Evolutionary conservation across 1,284 basidiomycete species (phyloP), one percentile per base, ranked within the genome.

Genomic region (Leccinum huronense): DNA sequence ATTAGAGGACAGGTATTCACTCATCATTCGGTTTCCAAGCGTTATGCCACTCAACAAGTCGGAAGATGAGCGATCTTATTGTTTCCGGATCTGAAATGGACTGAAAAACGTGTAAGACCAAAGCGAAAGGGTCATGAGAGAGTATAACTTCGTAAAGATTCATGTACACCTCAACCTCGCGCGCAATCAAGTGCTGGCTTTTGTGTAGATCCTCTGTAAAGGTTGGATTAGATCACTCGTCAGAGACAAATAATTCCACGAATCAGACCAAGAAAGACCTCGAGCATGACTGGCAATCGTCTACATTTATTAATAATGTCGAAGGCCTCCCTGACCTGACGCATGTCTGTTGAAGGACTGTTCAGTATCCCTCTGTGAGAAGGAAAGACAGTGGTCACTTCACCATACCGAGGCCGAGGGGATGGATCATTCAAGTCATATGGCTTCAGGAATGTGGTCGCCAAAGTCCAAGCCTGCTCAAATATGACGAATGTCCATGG

Each of bases 21-120:
- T 89, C 88, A 72, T 81, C 70, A 61, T 78, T 75, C 1, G 88
- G 88, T 31, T 80, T 78, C 88, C 89, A 91, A 16, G 84, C 81
- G 38, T 80, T 81, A 70, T 86, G 88, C 90, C 89, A 91, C 36
- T 86, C 82, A 19, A 84, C 77, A 9, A 90, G 73, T 48, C 86
- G 80, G 65, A 80, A 79, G 1, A 90, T 77, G 38, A 90, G 81
- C 53, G 76, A 75, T 8, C 79, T 79, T 14, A 91, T 80, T 34
- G 82, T 71, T 57, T 79, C 74, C 1, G 83, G 77, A 64, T 87
- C 81, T 27, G 76, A 73, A 45, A 78, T 79, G 59, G 74, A 73
- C 88, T 89, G 61, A 56, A 16, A 59, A 62, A 13, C 40, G 55
- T 14, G 33, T 64, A 48, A 70, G 64, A 36, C 62, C 60, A 16